phyloP scores from a whole-genome alignment of 169 alveolate species.

The Fabrea salina region DNA sequence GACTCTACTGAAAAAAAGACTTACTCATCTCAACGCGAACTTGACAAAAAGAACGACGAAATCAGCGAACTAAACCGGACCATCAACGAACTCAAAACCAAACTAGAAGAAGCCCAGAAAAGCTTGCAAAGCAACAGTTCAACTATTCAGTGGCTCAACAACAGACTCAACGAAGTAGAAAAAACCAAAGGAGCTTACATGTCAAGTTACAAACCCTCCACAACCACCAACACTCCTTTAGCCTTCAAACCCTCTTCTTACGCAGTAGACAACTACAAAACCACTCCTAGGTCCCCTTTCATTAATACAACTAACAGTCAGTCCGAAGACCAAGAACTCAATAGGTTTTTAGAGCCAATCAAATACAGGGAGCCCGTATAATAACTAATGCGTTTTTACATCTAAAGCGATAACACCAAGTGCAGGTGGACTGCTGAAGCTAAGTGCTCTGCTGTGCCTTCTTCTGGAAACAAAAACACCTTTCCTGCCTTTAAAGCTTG shows the following conservation, averaged over 20 bases:
- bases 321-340: not conserved
- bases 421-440: constrained; percentile 25
- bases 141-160: constrained; percentile 20
- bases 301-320: not conserved
- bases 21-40: not conserved
- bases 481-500: not conserved
- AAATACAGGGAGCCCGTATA: no score
- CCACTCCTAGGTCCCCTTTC: not conserved
- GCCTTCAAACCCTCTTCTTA: constrained; percentile 2
- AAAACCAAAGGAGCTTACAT: not conserved
- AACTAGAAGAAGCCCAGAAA: constrained; percentile 20
- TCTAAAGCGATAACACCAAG: not conserved
- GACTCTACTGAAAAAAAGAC: constrained; percentile 4
- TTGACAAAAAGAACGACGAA: not conserved
- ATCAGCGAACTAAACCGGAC: not conserved
- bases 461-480: constrained; percentile 5
- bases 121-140: not conserved
- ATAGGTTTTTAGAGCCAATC: not conserved
- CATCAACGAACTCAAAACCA: not conserved
- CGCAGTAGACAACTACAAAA: not conserved
- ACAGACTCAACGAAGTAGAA: not conserved
- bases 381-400: no score
- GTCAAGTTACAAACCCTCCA: constrained; percentile 7
- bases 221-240: not conserved
- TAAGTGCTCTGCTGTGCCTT: constrained; percentile 21